phyloP scores from a whole-genome alignment of 371 early-diverging fungal genomes.

The Apophysomyces trapeziformis region DNA sequence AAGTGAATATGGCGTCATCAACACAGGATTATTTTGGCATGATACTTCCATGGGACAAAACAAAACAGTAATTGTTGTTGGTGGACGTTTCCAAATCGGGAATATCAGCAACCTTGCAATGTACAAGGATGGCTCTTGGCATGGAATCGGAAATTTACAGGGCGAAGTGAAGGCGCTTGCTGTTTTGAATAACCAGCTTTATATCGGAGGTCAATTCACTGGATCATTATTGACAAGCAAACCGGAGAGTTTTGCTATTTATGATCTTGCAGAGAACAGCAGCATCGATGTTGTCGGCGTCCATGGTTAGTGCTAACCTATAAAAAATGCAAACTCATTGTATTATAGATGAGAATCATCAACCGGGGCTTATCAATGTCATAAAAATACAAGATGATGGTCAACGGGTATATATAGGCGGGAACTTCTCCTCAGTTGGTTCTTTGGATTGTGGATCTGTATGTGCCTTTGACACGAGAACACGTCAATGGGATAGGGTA shows the following conservation, averaged over 20 bases:
- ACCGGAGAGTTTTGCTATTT: conserved; percentile 37
- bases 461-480: conserved; percentile 38
- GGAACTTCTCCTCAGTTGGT: conserved; percentile 52
- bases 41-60: conserved; percentile 24
- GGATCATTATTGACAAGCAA: conserved; percentile 15
- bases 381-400: conserved; percentile 42
- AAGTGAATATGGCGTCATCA: conserved; percentile 23
- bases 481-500: conserved; percentile 42
- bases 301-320: conserved; percentile 17
- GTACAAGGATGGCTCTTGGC: conserved; percentile 37
- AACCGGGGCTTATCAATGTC: conserved; percentile 41
- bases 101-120: conserved; percentile 30
- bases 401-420: conserved; percentile 54
- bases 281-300: conserved; percentile 27
- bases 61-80: conserved; percentile 28
- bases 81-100: conserved; percentile 34
- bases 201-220: conserved; percentile 42
- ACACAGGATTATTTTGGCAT: conserved; percentile 43
- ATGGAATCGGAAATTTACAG: conserved; percentile 23
- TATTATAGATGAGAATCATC: conserved; percentile 15
- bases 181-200: conserved; percentile 26
- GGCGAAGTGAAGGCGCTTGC: conserved; percentile 33
- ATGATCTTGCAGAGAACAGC: conserved; percentile 25
- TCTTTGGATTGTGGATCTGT: conserved; percentile 39
- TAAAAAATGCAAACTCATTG: not conserved